A percentile compares a stretch with the other conserved stretches of the same genome.
These are phyloP conservation scores for Aspergillus baeticus DNA, from an alignment of 495 filamentous ascomycete species.

Conservation along the genomic window DNA sequence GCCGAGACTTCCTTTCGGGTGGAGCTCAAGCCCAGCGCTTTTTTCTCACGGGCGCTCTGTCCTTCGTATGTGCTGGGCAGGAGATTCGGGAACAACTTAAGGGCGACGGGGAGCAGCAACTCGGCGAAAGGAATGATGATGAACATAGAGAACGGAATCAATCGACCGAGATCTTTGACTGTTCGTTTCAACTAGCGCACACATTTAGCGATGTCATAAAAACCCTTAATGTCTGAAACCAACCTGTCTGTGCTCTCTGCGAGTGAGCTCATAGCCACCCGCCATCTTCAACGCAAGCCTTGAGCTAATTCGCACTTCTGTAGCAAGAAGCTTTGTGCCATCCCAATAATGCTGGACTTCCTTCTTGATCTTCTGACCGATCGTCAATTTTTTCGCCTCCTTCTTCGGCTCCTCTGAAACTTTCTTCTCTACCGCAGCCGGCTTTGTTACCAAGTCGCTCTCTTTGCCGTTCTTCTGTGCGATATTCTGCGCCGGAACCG, in stretches of 20 bases:
- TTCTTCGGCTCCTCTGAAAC: conserved; percentile 62
- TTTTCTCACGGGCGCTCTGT: conserved; percentile 82
- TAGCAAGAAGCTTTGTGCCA: conserved; percentile 94
- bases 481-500: conserved; percentile 41
- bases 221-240: not conserved
- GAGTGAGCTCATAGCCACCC: conserved; percentile 92
- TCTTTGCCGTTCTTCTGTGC: conserved; percentile 43
- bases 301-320: conserved; percentile 89
- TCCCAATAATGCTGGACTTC: conserved; percentile 97
- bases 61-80: conserved; percentile 97
- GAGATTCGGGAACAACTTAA: conserved; percentile 94
- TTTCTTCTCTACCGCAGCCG: conserved; percentile 50
- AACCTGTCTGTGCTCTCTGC: conserved; percentile 86
- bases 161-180: conserved; percentile 85
- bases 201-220: not conserved
- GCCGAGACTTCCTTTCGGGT: conserved; percentile 92
- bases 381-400: conserved; percentile 78
- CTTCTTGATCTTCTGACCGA: conserved; percentile 90
- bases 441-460: conserved; percentile 45
- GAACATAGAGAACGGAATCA: conserved; percentile 96
- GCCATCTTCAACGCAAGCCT: conserved; percentile 95
- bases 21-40: conserved; percentile 76
- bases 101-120: conserved; percentile 85
- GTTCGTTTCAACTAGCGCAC: conserved; percentile 72
- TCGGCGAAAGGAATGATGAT: conserved; percentile 96